Base-by-base conservation (phyloP, 2,329 filamentous ascomycete genomes). In the Microdochium trichocladiopsis region DNA sequence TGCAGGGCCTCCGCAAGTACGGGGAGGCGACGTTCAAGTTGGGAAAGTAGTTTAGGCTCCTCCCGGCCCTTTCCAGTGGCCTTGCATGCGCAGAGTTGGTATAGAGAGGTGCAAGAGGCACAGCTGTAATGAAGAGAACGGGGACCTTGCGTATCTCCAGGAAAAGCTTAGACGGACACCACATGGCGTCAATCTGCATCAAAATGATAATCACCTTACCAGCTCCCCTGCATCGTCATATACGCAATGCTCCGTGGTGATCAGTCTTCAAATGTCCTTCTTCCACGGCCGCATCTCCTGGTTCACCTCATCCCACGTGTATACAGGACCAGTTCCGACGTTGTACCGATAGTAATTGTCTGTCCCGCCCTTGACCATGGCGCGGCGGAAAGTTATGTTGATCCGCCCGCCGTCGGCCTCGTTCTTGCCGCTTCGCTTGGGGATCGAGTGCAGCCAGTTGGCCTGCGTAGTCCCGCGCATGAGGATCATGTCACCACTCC, bases 311-410 rank as follows among this genome's bases (percentile, higher is more conserved):
- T 88, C 75, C 88, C 88, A 92, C 60, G 75, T 77, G 65, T 83
- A 86, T n/a, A 86, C 79, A 1, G 72, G 75, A 1, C 88, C 88
- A 37, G 68, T 76, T 1, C 88, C 88, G 50, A 92, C 86, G 69
- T 93, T 93, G 69, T 93, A 93, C 62, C 83, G 81, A 66, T 93
- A 91, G 66, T 93, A 92, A 66, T 93, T 93, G 61, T 90, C 84
- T 25, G 87, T 92, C 1, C 87, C 88, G 3, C 73, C 86, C 58
- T 79, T 86, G 22, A 87, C 75, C 73, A 90, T 76, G 22, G 86
- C 88, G 58, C 77, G 78, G 25, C 88, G 73, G 63, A 92, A 90
- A 0, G 89, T 93, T 56, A 93, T 91, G 62, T 93, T 93, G 59
- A 87, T 84, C 48, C 83, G 72, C 2, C 82, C 82, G 23, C 82